Evolutionary conservation across 2,329 filamentous ascomycete species (phyloP).

Genomic region (Rutstroemia sp.): DNA sequence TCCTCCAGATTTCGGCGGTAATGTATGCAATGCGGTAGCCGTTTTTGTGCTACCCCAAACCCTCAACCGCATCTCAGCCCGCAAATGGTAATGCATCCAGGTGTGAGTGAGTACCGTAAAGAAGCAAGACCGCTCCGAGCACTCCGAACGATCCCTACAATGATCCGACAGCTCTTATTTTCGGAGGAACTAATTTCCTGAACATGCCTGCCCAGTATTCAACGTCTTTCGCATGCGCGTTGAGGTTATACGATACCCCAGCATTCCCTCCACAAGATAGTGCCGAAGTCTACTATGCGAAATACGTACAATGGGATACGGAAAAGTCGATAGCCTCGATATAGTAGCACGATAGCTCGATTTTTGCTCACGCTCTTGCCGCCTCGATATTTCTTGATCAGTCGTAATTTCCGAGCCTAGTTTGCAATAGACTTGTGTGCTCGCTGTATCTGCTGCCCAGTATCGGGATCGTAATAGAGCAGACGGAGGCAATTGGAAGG

Average conservation of each 20-base stretch:
- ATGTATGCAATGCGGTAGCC: neutral
- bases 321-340: neutral
- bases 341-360: neutral
- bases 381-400: slow-evolving; percentile 13
- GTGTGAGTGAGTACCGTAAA: neutral
- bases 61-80: no score
- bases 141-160: neutral
- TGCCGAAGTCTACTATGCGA: no score
- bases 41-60: neutral
- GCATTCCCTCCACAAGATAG: neutral
- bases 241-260: neutral
- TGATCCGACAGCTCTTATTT: slow-evolving; percentile 1
- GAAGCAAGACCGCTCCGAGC: neutral
- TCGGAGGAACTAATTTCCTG: slow-evolving; percentile 9
- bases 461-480: neutral
- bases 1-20: neutral
- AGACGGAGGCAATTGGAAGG: no score
- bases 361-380: slow-evolving; percentile 23
- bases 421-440: neutral
- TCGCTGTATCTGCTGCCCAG: neutral
- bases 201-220: neutral
- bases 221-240: slow-evolving; percentile 2
- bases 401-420: slow-evolving; percentile 2
- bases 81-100: no score
- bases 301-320: no score